These are phyloP conservation scores for Kalmusia sp. DNA, from an alignment of 2,329 filamentous ascomycete species.

Conservation along the genomic window DNA sequence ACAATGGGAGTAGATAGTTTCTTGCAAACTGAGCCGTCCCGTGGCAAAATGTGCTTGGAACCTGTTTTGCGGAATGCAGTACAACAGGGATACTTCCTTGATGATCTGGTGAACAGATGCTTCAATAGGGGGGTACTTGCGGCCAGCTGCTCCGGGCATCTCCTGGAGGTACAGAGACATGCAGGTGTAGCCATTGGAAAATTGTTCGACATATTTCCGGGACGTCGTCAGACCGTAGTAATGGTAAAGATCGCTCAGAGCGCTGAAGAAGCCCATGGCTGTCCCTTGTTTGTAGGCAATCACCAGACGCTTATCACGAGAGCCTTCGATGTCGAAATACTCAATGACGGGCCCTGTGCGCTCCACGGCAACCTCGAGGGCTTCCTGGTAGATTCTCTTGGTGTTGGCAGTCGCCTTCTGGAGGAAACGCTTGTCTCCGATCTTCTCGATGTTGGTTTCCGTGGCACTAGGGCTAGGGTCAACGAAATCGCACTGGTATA, in stretches of 20 bases:
- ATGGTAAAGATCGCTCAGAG: constrained; percentile 94
- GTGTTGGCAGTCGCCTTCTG: constrained; percentile 97
- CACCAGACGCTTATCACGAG: constrained; percentile 90
- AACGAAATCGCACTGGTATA: constrained; percentile 94
- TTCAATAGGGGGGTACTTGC: constrained; percentile 79
- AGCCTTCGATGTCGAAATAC: constrained; percentile 93
- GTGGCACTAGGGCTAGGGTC: constrained; percentile 73
- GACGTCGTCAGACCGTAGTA: constrained; percentile 98
- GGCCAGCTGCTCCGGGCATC: constrained; percentile 52
- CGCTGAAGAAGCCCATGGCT: constrained; percentile 91
- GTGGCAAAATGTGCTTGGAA: constrained; percentile 89
- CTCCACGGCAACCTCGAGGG: constrained; percentile 83
- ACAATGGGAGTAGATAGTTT: constrained; percentile 96
- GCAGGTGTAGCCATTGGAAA: constrained; percentile 96
- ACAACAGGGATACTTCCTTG: constrained; percentile 95
- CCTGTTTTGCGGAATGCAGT: constrained; percentile 97
- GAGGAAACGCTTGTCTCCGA: constrained; percentile 92
- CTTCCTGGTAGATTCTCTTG: constrained; percentile 92
- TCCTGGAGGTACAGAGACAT: constrained; percentile 94
- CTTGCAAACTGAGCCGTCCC: constrained; percentile 88
- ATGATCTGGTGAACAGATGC: constrained; percentile 98
- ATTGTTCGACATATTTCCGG: constrained; percentile 96
- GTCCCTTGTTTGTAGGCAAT: constrained; percentile 94
- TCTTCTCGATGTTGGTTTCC: constrained; percentile 88
- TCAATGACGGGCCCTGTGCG: constrained; percentile 95